Conservation (phyloP, 2,329 filamentous ascomycete genomes). For the Myriosclerotinia duriaeana region DNA sequence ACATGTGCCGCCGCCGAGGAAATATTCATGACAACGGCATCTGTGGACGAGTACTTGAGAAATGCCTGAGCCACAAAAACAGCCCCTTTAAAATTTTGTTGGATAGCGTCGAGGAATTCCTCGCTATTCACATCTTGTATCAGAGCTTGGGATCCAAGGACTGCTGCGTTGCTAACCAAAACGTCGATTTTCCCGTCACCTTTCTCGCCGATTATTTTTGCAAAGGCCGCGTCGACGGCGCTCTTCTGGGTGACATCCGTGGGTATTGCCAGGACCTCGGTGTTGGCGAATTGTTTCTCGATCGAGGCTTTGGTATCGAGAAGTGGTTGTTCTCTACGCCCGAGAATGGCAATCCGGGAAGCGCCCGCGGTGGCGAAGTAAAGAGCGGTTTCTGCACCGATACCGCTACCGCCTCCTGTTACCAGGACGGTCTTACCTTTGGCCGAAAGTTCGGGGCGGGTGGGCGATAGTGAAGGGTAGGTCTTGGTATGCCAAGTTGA, state of each 20-base stretch:
- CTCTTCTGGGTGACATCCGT: slow-evolving; percentile 41
- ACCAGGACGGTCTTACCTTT: slow-evolving; percentile 45
- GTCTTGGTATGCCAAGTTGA: slow-evolving; percentile 42
- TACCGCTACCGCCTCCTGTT: slow-evolving; percentile 49
- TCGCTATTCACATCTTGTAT: slow-evolving; percentile 38
- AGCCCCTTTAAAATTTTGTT: neutral
- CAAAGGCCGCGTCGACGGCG: slow-evolving; percentile 42
- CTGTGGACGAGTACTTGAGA: neutral
- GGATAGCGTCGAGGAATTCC: slow-evolving; percentile 15
- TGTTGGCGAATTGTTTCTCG: slow-evolving; percentile 40
- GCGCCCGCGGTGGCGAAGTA: slow-evolving; percentile 49
- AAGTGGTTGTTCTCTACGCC: slow-evolving; percentile 43
- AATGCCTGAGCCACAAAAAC: neutral
- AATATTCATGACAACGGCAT: neutral
- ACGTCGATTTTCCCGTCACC: slow-evolving; percentile 43
- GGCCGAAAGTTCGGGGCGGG: slow-evolving; percentile 44
- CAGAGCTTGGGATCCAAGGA: slow-evolving; percentile 34
- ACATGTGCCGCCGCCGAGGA: neutral
- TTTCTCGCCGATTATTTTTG: slow-evolving; percentile 36
- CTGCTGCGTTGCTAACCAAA: slow-evolving; percentile 45
- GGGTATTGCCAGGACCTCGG: slow-evolving; percentile 41
- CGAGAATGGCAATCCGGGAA: slow-evolving; percentile 46
- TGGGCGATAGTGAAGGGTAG: slow-evolving; percentile 44
- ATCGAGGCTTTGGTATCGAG: slow-evolving; percentile 43
- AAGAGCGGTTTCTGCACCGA: slow-evolving; percentile 46